These are phyloP conservation scores for Penicillium crustosum DNA, from an alignment of 2,329 filamentous ascomycete genomes.

Conservation along the genomic window DNA sequence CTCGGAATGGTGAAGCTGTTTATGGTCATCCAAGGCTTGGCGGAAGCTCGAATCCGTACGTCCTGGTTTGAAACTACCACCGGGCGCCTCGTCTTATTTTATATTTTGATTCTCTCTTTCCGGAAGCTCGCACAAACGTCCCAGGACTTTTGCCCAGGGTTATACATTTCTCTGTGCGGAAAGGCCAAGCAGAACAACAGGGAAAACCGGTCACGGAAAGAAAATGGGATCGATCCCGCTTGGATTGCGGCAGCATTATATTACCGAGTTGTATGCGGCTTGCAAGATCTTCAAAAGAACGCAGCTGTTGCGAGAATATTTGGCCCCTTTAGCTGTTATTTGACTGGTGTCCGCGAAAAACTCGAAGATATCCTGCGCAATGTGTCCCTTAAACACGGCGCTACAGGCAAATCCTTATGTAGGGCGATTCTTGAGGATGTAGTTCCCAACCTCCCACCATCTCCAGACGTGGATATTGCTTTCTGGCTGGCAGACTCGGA, in stretches of 20 bases:
- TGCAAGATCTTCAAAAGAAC: conserved; percentile 5
- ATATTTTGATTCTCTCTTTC: conserved; percentile 17
- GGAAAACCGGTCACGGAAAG: neutral
- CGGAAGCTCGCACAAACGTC: conserved; percentile 22
- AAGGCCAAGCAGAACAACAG: conserved; percentile 4
- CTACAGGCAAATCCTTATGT: neutral
- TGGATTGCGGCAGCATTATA: conserved; percentile 23
- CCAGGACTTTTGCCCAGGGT: conserved; percentile 9
- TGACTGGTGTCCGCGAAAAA: neutral
- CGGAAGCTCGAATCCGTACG: conserved; percentile 11
- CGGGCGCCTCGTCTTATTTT: conserved; percentile 16
- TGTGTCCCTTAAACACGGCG: neutral
- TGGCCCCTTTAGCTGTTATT: neutral
- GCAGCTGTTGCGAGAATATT: conserved; percentile 11
- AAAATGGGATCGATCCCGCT: conserved; percentile 8
- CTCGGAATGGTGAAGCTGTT: conserved; percentile 17
- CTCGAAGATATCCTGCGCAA: conserved; percentile 9
- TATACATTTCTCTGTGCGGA: conserved; percentile 15
- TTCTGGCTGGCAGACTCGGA: neutral
- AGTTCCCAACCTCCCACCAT: conserved; percentile 8
- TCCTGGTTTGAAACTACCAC: conserved; percentile 3
- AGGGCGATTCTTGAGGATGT: neutral
- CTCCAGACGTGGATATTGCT: conserved; percentile 2
- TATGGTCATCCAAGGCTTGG: conserved; percentile 17
- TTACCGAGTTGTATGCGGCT: conserved; percentile 13